Evolutionary conservation across 2,329 filamentous ascomycete species (phyloP), one percentile per base, ranked within the genome.

Genomic region (Trichoderma sp.): DNA sequence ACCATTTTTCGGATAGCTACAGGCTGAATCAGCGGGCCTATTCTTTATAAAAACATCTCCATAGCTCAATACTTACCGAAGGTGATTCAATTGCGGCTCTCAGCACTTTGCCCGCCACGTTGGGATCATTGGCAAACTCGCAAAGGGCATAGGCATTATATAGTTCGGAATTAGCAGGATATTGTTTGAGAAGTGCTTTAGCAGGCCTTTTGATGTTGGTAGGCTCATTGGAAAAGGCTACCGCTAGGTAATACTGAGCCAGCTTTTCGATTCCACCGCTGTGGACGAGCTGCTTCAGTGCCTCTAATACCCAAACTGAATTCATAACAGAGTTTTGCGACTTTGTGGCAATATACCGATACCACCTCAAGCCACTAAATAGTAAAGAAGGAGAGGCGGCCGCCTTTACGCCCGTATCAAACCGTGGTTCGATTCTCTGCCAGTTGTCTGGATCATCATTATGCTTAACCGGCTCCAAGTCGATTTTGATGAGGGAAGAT

Each of bases 111-210:
- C 83, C 80, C 5, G 91, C 89, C 58, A 87, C 81, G 0, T 86
- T 83, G 1, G 76, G 72, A 28, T 84, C 87, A 34, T 84, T 85
- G 1, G 82, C 81, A 72, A 80, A 84, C 77, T 97, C 92, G 4
- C 93, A 87, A 16, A 93, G 79, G 0, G 91, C 92, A 75, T 95
- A 97, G 0, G 89, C 88, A 72, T 93, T 91, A 79, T 96, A 97
- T 0, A 97, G 81, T 16, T 83, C 81, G 3, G 92, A 77, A 73
- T 88, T 90, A 1, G 87, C 83, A 0, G 89, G 83, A 67, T 87
- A 86, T 59, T 84, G 84, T 75, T 91, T 95, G n/a, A 97, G 79
- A 0, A 97, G 81, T 7, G 80, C 79, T 74, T 93, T 97, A 0
- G 93, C 92, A 7, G 85, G 82, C 75, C 93, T 96, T 72, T 87